These are phyloP conservation scores for Cucurbita maxima DNA, from an alignment of 306 rosid genomes.

Conservation along the genomic window DNA sequence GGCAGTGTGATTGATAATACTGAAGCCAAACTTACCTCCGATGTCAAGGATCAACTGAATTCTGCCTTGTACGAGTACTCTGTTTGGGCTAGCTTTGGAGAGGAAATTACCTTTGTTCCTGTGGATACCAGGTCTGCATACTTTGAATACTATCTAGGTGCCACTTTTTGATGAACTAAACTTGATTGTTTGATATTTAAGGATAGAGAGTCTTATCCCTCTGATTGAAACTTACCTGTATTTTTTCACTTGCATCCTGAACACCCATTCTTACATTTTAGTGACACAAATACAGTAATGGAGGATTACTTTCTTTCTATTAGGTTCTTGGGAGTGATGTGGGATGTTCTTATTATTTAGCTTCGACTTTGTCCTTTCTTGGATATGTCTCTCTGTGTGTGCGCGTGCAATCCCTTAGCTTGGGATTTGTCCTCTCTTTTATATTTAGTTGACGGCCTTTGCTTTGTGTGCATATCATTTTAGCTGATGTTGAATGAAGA, in stretches of 20 bases:
- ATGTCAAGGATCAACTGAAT: conserved; percentile 29
- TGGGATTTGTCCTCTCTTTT: neutral
- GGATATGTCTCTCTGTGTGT: neutral
- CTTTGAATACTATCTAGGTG: conserved; percentile 9
- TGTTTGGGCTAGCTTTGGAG: conserved; percentile 67
- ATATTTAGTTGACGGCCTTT: neutral
- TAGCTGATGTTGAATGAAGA: too few relatives aligned
- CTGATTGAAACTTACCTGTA: neutral
- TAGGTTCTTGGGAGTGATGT: neutral
- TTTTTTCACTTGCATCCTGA: neutral
- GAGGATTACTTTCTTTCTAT: neutral
- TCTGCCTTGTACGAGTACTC: conserved; percentile 49
- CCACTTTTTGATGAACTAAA: neutral
- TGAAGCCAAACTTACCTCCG: conserved; percentile 32
- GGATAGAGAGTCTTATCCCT: neutral
- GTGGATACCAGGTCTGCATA: conserved; percentile 54
- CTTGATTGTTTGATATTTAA: neutral
- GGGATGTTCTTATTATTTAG: neutral
- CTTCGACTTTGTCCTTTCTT: neutral
- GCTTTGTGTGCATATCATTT: too few relatives aligned
- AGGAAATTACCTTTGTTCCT: conserved; percentile 62
- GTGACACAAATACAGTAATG: neutral
- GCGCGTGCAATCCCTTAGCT: neutral
- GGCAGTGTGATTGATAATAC: conserved; percentile 28
- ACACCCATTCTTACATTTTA: neutral